Percentiles rank a stretch among this genome's conserved stretches.
Evolutionary conservation across 768 basidiomycete genomes (phyloP).

Genomic region (Guyanaporus albipodus): DNA sequence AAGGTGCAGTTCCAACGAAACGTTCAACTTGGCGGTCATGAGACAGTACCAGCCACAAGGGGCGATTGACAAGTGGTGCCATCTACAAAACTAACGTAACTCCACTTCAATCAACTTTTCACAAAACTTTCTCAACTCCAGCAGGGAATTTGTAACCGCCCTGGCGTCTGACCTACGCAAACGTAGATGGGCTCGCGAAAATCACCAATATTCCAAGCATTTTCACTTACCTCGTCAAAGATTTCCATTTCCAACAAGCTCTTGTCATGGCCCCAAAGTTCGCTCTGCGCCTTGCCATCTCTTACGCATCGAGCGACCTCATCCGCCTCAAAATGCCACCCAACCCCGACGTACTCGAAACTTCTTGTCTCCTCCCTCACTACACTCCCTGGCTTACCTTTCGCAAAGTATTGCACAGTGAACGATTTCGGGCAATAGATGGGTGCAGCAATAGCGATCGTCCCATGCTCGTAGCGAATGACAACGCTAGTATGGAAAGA

Average conservation of each 20-base stretch:
- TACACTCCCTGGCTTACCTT: constrained; percentile 39
- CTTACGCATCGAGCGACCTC: constrained; percentile 78
- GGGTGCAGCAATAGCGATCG: constrained; percentile 58
- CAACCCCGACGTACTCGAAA: constrained; percentile 61
- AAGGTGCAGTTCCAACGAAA: constrained; percentile 70
- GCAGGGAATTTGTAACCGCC: constrained; percentile 61
- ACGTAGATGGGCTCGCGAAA: constrained; percentile 12
- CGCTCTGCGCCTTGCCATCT: constrained; percentile 71
- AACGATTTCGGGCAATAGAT: constrained; percentile 66
- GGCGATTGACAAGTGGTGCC: no score
- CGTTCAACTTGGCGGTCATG: constrained; percentile 37
- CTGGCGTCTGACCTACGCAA: constrained; percentile 57
- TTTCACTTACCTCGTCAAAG: constrained; percentile 72
- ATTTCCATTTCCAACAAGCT: constrained; percentile 78
- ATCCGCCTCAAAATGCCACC: constrained; percentile 86
- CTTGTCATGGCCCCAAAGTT: constrained; percentile 73
- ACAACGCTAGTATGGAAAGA: constrained; percentile 48
- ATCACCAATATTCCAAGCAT: constrained; percentile 5
- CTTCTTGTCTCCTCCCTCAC: constrained; percentile 54
- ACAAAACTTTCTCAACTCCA: constrained; percentile 51
- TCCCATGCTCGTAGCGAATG: constrained; percentile 74
- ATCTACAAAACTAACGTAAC: background rate
- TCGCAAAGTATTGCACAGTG: constrained; percentile 57
- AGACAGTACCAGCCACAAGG: no score
- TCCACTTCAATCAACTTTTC: background rate